A percentile compares a stretch with the other conserved stretches of the same genome.
These are phyloP conservation scores for Terana coerulea DNA, from an alignment of 768 basidiomycete species.

Conservation along the genomic window DNA sequence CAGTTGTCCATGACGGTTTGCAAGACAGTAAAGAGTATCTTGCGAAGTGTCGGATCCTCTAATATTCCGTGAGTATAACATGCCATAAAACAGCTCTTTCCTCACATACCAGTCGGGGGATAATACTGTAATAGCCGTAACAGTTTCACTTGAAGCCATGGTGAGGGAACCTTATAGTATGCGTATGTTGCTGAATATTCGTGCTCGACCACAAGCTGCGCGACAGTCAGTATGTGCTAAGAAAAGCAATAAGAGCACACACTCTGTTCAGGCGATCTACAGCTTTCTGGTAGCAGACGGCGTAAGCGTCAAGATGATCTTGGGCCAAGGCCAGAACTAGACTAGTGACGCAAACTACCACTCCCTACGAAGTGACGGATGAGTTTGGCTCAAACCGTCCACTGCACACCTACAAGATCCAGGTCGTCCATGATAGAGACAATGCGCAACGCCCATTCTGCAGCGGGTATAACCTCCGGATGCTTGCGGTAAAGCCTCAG, in stretches of 20 bases:
- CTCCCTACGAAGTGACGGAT: constrained; percentile 54
- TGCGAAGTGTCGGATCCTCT: constrained; percentile 83
- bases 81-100: constrained; percentile 21
- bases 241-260: constrained; percentile 19
- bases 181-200: constrained; percentile 88
- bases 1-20: constrained; percentile 89
- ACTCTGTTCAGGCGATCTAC: constrained; percentile 86
- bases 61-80: not conserved
- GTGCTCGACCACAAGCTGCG: constrained; percentile 86
- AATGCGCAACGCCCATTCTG: constrained; percentile 94
- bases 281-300: constrained; percentile 92
- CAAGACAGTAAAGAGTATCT: constrained; percentile 76
- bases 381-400: not conserved
- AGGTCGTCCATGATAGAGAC: constrained; percentile 94
- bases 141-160: constrained; percentile 97
- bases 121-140: constrained; percentile 93
- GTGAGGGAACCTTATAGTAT: constrained; percentile 96
- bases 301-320: constrained; percentile 86
- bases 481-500: constrained; percentile 94
- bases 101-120: constrained; percentile 90
- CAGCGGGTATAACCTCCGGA: constrained; percentile 87
- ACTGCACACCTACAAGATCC: constrained; percentile 57
- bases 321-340: constrained; percentile 93
- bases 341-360: constrained; percentile 91
- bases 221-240: too few species aligned